Conservation (phyloP, 2,329 filamentous ascomycete species). For the Canariomyces notabilis region DNA sequence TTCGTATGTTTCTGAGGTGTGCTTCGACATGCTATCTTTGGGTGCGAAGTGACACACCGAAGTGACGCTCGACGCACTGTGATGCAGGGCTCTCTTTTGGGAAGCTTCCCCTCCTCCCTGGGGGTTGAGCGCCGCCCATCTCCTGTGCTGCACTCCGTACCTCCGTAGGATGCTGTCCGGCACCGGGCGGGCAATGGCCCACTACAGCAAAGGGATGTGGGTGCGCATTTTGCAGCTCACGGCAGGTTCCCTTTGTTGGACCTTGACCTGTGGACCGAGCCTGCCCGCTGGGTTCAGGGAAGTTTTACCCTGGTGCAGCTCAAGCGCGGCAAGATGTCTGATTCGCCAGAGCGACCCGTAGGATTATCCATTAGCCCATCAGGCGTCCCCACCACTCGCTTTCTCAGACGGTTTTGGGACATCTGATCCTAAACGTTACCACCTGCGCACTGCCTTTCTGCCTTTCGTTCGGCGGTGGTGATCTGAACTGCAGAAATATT, state of each 20-base stretch:
- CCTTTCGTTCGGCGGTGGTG: too few species aligned
- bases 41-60: conserved; percentile 5
- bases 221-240: conserved; percentile 11
- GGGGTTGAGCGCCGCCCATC: too few species aligned
- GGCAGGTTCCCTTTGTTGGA: too few species aligned
- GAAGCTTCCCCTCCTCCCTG: background rate
- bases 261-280: conserved; percentile 8
- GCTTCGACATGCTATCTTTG: conserved; percentile 2
- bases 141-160: too few species aligned
- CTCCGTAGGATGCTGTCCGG: too few species aligned
- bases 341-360: conserved; percentile 11
- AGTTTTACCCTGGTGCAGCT: background rate
- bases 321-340: conserved; percentile 9
- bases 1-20: conserved; percentile 10
- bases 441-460: background rate
- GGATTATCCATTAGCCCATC: background rate
- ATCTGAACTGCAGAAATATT: too few species aligned
- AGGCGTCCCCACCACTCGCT: conserved; percentile 17
- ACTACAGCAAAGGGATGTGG: conserved; percentile 14
- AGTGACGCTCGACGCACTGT: too few species aligned
- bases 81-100: conserved; percentile 10
- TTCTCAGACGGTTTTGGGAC: conserved; percentile 11
- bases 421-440: background rate
- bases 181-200: conserved; percentile 3
- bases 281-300: background rate